Evolutionary conservation across 192 early-diverging fungal species (phyloP).

Genomic region (Rhizophagus clarus): DNA sequence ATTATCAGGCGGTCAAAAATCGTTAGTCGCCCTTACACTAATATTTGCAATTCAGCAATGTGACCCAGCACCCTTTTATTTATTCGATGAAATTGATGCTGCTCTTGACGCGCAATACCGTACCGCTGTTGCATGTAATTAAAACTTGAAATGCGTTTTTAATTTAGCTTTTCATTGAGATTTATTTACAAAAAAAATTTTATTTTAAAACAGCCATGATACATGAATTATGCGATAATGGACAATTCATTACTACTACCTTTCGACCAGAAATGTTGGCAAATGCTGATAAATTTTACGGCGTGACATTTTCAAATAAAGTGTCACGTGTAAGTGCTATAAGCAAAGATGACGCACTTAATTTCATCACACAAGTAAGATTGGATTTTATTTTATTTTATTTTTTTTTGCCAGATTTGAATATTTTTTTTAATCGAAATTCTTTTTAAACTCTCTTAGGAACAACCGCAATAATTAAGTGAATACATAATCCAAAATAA

Average conservation of each 20-base stretch:
- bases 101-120: slow-evolving; percentile 95
- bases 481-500: too few relatives aligned
- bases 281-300: slow-evolving; percentile 94
- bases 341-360: slow-evolving; percentile 67
- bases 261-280: slow-evolving; percentile 95
- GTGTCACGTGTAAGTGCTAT: slow-evolving; percentile 85
- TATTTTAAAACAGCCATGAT: slow-evolving; percentile 68
- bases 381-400: too few relatives aligned
- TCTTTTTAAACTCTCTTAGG: not conserved
- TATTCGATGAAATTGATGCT: slow-evolving; percentile 99
- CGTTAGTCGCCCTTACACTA: slow-evolving; percentile 92
- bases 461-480: not conserved
- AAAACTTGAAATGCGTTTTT: not conserved
- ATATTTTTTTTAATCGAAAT: not conserved
- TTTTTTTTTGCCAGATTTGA: not conserved
- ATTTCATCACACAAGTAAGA: slow-evolving; percentile 66
- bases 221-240: slow-evolving; percentile 78
- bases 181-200: not conserved
- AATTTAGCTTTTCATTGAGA: not conserved
- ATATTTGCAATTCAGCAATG: slow-evolving; percentile 99
- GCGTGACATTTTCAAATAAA: slow-evolving; percentile 95
- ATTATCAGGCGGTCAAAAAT: slow-evolving; percentile 97
- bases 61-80: slow-evolving; percentile 98
- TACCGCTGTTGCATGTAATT: slow-evolving; percentile 82
- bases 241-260: slow-evolving; percentile 98